phyloP scores from a whole-genome alignment of 208 protist species.

The Leishmania major region DNA sequence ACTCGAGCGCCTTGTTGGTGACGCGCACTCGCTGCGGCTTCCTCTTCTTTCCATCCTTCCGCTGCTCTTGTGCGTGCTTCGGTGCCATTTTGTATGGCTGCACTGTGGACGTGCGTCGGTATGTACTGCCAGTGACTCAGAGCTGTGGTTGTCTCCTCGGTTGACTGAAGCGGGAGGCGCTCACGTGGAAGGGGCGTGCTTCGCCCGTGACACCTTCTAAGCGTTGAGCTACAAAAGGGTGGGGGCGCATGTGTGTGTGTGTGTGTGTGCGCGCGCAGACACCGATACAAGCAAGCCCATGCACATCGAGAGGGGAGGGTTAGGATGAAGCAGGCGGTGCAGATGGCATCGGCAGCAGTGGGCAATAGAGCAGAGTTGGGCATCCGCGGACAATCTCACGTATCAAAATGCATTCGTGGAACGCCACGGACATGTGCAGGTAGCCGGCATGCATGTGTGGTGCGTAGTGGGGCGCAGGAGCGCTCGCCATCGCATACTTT shows the following conservation, averaged over 20 bases:
- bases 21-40: slow-evolving; percentile 73
- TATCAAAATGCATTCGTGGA: not conserved
- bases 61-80: slow-evolving; percentile 15
- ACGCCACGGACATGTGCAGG: not conserved
- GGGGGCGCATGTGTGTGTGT: not conserved
- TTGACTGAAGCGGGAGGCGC: not conserved
- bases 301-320: not conserved
- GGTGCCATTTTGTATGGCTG: slow-evolving; percentile 9
- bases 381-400: not conserved
- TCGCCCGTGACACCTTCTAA: not conserved
- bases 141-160: not conserved
- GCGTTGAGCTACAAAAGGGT: not conserved
- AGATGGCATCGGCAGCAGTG: not conserved
- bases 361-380: not conserved
- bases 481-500: not conserved
- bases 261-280: not conserved
- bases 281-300: not conserved
- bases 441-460: not conserved
- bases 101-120: not conserved
- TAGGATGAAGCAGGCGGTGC: not conserved
- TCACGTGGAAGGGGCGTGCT: not conserved
- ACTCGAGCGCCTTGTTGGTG: slow-evolving; percentile 81
- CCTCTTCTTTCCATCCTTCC: slow-evolving; percentile 25
- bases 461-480: not conserved
- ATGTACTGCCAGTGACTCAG: not conserved